Base-by-base conservation (phyloP, 2,329 filamentous ascomycete species). In the Lasiodiplodia gonubiensis region DNA sequence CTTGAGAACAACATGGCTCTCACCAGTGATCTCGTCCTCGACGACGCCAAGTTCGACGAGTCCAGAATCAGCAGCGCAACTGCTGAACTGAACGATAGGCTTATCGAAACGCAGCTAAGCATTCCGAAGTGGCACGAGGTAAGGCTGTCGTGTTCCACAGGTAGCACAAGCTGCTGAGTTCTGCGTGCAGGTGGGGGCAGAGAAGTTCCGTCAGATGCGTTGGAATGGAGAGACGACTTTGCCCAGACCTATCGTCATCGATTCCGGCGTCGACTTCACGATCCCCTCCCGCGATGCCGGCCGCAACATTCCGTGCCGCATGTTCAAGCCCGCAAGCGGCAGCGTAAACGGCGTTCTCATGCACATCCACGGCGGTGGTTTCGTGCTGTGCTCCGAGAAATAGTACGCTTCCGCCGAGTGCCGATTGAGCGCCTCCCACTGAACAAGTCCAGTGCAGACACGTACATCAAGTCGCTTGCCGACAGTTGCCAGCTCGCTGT, bases 331-430 rank as follows among this genome's bases (percentile, higher is more conserved):
- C 0, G 78, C 80, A n/a, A 77, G 81, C 27, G 82, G 80, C 4
- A 75, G 77, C 33, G 69, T 72, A 12, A 81, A 78, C 65, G 84
- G 83, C 0, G 76, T 86, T 2, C 82, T 86, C 70, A 74, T 86
- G 69, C 85, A 88, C 72, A 83, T 88, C 54, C 86, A 89, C 72
- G 86, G 85, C 46, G 81, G 81, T 18, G 81, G 82, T 49, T 84
- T 80, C 79, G 81, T 83, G 11, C 71, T 84, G 64, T 79, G 81
- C 68, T 75, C 73, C 42, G 78, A 82, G 67, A 69, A 71, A 54
- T 77, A 79, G 79, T 78, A 76, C 66, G 78, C 72, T n/a, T 48
- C 42, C 39, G 39, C 25, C 6, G 57, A n/a, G 6, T 49, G 39
- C 27, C 11, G 7, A 2, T n/a, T 7, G 14, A 23, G 21, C 10